These are phyloP conservation scores for Ramichloridium luteum DNA, from an alignment of 2,329 filamentous ascomycete species.

Conservation along the genomic window DNA sequence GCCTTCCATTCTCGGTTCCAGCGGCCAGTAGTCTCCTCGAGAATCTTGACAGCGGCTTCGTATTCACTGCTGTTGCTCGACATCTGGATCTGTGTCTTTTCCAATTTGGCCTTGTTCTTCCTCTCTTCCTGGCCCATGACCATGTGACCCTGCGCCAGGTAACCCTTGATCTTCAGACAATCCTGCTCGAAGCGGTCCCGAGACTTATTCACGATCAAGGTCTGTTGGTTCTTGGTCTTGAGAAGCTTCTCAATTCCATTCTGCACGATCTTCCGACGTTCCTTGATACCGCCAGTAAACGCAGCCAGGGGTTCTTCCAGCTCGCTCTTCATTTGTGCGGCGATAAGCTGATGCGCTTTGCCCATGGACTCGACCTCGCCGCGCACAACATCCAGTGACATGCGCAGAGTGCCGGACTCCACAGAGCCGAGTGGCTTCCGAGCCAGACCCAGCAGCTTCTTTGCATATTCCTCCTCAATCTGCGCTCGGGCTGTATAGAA, in stretches of 20 bases:
- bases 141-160: constrained; percentile 97
- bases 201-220: constrained; percentile 81
- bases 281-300: constrained; percentile 91
- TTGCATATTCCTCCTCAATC: constrained; percentile 92
- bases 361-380: constrained; percentile 87
- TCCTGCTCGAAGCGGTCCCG: constrained; percentile 95
- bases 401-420: constrained; percentile 70
- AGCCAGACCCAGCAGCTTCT: constrained; percentile 73
- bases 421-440: constrained; percentile 81
- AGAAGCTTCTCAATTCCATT: constrained; percentile 85
- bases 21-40: constrained; percentile 86
- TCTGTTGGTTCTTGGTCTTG: constrained; percentile 88
- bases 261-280: constrained; percentile 91
- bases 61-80: constrained; percentile 87
- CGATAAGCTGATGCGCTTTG: constrained; percentile 83
- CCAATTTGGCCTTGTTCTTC: constrained; percentile 96
- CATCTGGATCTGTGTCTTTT: constrained; percentile 95
- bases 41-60: constrained; percentile 77
- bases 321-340: constrained; percentile 89
- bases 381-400: constrained; percentile 75
- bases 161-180: constrained; percentile 95
- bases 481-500: constrained; percentile 87
- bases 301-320: constrained; percentile 85
- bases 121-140: constrained; percentile 99
- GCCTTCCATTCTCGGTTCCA: constrained; percentile 99